Evolutionary conservation across 2,329 filamentous ascomycete genomes (phyloP), one percentile per base, ranked within the genome.

Genomic region (Exophiala lecanii-corni): DNA sequence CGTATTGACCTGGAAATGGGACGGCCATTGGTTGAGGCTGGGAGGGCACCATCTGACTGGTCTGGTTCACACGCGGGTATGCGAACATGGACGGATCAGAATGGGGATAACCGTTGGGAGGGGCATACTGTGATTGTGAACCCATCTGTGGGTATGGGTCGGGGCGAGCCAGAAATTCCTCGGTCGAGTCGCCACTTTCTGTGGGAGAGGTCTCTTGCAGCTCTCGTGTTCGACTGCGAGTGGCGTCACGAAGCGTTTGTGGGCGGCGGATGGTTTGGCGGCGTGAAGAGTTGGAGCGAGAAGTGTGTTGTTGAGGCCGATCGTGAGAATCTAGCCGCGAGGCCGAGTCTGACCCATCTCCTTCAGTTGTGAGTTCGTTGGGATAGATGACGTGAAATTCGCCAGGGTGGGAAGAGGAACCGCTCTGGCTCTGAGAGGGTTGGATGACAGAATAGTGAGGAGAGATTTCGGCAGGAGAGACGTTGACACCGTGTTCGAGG

Each of bases 151-250:
- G 42, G 21, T 41, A 37, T 21, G 46, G 38, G 30, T 49, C 51
- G 19, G 36, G 43, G 35, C 45, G 41, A 19, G 41, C 39, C 50
- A 68, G 64, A 59, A 75, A 82, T n/a, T 85, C 79, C 17, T 86
- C 79, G 15, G 71, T 72, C 25, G 75, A 75, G 61, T 84, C 82
- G 69, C 76, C 72, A 61, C 75, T 84, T 69, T 78, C 76, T 42
- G 78, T 70, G 52, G 46, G 49, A 18, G 49, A 47, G 25, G 39
- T 44, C 15, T 54, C 46, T 41, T 46, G 49, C 37, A 43, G 23
- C n/a, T 43, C 30, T 30, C 50, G 25, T 4, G 48, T 42, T 23
- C 50, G 45, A 28, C 45, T 49, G 28, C 40, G 43, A 23, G 47
- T 37, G 3, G 73, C 70, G 50, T 69, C 69, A 53, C 75, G 74